Conservation (phyloP, 2,329 filamentous ascomycete species). For the Sclerotinia sclerotiorum region DNA sequence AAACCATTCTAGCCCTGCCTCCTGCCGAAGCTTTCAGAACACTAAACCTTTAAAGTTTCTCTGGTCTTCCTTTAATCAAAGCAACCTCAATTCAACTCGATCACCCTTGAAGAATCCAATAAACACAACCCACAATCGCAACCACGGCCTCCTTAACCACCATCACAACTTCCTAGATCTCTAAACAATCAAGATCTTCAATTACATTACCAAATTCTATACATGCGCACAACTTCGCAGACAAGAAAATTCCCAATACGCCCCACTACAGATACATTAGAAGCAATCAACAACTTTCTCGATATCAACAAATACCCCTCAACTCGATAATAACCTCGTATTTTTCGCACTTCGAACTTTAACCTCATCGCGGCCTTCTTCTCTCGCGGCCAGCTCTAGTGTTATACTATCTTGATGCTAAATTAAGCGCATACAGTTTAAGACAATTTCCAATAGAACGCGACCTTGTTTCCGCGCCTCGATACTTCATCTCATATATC, state of each 20-base stretch:
- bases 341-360: neutral
- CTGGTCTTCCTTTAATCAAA: constrained; percentile 19
- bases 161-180: constrained; percentile 13
- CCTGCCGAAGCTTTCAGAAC: constrained; percentile 18
- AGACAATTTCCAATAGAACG: constrained; percentile 21
- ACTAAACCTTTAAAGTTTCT: constrained; percentile 22
- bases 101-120: constrained; percentile 7
- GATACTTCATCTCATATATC: constrained; percentile 10
- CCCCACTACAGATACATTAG: constrained; percentile 17
- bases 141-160: neutral
- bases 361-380: neutral
- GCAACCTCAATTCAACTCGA: constrained; percentile 13
- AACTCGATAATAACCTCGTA: constrained; percentile 14
- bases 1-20: constrained; percentile 3
- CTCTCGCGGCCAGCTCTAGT: constrained; percentile 1
- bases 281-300: constrained; percentile 16
- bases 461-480: constrained; percentile 18
- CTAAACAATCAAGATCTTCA: constrained; percentile 9
- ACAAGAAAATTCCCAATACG: constrained; percentile 14
- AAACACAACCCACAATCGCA: constrained; percentile 6
- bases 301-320: constrained; percentile 23
- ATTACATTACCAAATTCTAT: constrained; percentile 28
- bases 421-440: constrained; percentile 15
- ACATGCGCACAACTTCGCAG: constrained; percentile 26
- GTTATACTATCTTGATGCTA: constrained; percentile 22